Conservation (phyloP, 1,139 yeast genomes). For the Blastobotrys ciferrii region DNA sequence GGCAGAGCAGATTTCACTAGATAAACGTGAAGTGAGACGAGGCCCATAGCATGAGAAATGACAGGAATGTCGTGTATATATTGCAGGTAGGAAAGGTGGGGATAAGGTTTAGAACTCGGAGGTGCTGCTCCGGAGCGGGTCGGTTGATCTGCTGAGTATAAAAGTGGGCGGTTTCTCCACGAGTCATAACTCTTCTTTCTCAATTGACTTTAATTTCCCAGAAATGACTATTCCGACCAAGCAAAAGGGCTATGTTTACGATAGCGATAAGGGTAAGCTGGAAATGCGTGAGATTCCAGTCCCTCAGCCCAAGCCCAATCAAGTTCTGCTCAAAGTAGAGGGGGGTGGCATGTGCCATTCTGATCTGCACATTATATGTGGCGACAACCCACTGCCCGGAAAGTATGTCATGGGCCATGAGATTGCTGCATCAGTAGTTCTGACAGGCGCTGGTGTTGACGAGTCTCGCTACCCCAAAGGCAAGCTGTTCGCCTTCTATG, state of each 20-base stretch:
- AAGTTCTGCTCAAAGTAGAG: slow-evolving; percentile 47
- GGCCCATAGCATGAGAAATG: no score
- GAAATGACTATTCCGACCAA: slow-evolving; percentile 2
- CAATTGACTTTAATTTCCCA: not conserved
- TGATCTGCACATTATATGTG: slow-evolving; percentile 47
- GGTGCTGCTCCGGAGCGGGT: no score
- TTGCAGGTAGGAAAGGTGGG: no score
- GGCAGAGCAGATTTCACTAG: no score
- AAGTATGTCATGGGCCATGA: slow-evolving; percentile 55
- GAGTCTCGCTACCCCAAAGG: slow-evolving; percentile 38
- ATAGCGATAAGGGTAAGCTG: slow-evolving; percentile 4
- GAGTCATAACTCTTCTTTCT: no score
- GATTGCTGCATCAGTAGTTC: slow-evolving; percentile 48
- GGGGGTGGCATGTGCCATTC: slow-evolving; percentile 56
- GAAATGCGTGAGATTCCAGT: slow-evolving; percentile 36
- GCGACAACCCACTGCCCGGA: slow-evolving; percentile 28
- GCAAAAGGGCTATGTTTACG: slow-evolving; percentile 4
- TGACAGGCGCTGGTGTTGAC: slow-evolving; percentile 39
- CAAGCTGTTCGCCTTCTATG: slow-evolving; percentile 41
- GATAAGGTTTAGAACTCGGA: no score
- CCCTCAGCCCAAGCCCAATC: slow-evolving; percentile 39
- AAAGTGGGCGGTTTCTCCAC: not conserved
- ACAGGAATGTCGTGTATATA: no score
- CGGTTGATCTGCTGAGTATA: not conserved
- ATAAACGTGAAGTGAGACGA: no score